These are phyloP conservation scores for Diospyros kaki DNA, from an alignment of 148 eudicot genomes.

Conservation along the genomic window DNA sequence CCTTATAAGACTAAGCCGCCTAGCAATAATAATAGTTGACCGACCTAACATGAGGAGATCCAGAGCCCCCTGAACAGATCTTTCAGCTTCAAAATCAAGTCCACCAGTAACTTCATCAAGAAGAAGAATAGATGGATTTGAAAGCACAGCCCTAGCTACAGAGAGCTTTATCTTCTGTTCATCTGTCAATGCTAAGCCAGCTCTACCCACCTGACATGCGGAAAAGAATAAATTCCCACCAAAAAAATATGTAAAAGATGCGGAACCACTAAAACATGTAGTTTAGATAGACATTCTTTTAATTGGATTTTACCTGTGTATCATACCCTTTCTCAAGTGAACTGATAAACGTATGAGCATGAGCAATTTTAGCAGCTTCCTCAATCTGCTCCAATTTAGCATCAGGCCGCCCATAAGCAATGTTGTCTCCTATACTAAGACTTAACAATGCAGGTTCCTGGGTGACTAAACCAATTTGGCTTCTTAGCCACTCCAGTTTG, in stretches of 20 bases:
- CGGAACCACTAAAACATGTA: not conserved
- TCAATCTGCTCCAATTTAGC: slow-evolving; percentile 84
- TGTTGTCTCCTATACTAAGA: slow-evolving; percentile 88
- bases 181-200: slow-evolving; percentile 81
- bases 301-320: slow-evolving; percentile 59
- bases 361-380: slow-evolving; percentile 98
- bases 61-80: slow-evolving; percentile 86
- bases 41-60: slow-evolving; percentile 95
- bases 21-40: slow-evolving; percentile 91
- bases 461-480: slow-evolving; percentile 94
- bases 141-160: slow-evolving; percentile 92
- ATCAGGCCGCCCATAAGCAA: slow-evolving; percentile 83
- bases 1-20: slow-evolving; percentile 82
- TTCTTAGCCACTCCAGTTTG: slow-evolving; percentile 91
- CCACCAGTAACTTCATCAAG: slow-evolving; percentile 99
- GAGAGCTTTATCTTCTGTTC: slow-evolving; percentile 97
- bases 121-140: slow-evolving; percentile 85
- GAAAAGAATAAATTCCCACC: slow-evolving; percentile 4
- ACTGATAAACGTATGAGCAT: slow-evolving; percentile 91
- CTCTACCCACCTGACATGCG: slow-evolving; percentile 75
- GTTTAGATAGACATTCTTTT: not conserved
- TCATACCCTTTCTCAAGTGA: slow-evolving; percentile 89
- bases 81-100: slow-evolving; percentile 99
- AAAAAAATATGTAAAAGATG: not conserved
- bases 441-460: slow-evolving; percentile 97